A percentile compares a stretch with the other conserved stretches of the same genome.
Conservation (phyloP, 116 monocot species). For the Cymodocea nodosa region DNA sequence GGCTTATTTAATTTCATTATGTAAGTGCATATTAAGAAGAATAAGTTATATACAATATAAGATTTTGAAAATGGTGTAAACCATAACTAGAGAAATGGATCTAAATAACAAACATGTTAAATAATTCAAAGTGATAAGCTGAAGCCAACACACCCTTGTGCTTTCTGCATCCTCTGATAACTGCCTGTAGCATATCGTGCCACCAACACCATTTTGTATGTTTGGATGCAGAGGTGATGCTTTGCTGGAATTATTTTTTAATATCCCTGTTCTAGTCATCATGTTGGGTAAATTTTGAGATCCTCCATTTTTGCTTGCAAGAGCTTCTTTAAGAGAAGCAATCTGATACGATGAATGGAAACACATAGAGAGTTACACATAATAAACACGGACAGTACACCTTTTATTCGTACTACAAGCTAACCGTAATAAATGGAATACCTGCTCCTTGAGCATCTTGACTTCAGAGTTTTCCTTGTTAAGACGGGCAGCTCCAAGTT, state of each 20-base stretch:
- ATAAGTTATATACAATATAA: too few relatives aligned
- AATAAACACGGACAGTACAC: background rate
- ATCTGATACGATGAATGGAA: constrained; percentile 30
- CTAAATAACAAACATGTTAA: background rate
- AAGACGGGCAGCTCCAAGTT: constrained; percentile 78
- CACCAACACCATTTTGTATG: constrained; percentile 14
- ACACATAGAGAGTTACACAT: background rate
- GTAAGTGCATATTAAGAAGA: too few relatives aligned
- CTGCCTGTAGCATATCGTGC: constrained; percentile 24
- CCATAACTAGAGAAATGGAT: too few relatives aligned
- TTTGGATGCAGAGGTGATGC: constrained; percentile 32
- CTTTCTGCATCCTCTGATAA: constrained; percentile 79
- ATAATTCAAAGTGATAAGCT: background rate
- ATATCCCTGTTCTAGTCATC: constrained; percentile 17
- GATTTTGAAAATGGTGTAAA: too few relatives aligned
- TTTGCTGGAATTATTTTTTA: constrained; percentile 23
- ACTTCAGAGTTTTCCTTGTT: constrained; percentile 81
- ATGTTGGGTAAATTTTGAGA: constrained; percentile 16
- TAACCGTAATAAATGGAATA: constrained; percentile 10
- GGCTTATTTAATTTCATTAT: too few relatives aligned
- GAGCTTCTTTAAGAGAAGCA: constrained; percentile 55
- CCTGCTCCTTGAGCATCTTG: constrained; percentile 93
- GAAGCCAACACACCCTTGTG: constrained; percentile 40
- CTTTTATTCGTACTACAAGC: background rate
- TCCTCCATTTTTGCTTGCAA: constrained; percentile 61